Evolutionary conservation across 2,329 filamentous ascomycete species (phyloP).

Genomic region (Pyricularia pennisetigena): DNA sequence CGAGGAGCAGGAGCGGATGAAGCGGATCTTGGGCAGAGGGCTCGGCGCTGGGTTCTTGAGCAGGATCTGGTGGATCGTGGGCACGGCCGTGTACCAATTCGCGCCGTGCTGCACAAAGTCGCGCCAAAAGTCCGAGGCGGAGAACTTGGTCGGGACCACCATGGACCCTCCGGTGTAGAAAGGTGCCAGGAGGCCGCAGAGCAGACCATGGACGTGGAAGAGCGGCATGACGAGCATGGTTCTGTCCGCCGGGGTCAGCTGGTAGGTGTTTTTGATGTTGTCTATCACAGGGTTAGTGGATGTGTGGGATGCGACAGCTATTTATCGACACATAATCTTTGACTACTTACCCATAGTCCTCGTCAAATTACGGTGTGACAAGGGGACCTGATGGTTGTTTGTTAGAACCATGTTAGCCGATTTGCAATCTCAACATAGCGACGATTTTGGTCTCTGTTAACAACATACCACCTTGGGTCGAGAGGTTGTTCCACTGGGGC

Average conservation of each 20-base stretch:
- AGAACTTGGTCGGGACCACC: conserved; percentile 71
- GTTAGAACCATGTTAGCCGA: not conserved
- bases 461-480: conserved; percentile 66
- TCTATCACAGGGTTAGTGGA: not conserved
- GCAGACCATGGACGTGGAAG: conserved; percentile 83
- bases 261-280: conserved; percentile 46
- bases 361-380: conserved; percentile 73
- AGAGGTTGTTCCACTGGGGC: conserved; percentile 62
- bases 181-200: conserved; percentile 73
- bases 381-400: conserved; percentile 50
- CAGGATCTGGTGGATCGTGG: conserved; percentile 84
- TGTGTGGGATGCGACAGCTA: conserved; percentile 6
- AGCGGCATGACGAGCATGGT: conserved; percentile 86
- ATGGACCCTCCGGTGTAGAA: conserved; percentile 69
- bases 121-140: conserved; percentile 71
- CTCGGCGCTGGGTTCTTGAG: conserved; percentile 62
- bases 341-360: conserved; percentile 59
- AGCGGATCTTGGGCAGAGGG: conserved; percentile 65
- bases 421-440: not conserved
- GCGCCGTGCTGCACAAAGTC: conserved; percentile 66
- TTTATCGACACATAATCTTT: not conserved
- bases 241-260: conserved; percentile 59
- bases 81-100: conserved; percentile 91
- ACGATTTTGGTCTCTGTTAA: not conserved
- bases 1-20: conserved; percentile 81